Evolutionary conservation across 2,329 filamentous ascomycete species (phyloP).

Genomic region (Volutella citrinella): DNA sequence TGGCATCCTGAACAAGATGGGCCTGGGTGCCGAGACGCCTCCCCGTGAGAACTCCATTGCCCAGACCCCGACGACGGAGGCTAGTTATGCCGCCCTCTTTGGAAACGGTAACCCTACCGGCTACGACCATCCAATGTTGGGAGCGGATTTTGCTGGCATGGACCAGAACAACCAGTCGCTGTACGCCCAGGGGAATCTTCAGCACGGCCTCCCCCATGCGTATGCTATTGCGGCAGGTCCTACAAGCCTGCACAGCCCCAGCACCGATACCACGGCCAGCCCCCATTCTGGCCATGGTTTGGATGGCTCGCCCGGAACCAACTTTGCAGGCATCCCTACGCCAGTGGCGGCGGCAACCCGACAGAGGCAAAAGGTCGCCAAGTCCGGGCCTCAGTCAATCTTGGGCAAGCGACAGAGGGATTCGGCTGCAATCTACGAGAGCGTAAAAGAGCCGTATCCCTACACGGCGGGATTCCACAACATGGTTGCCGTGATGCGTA

Average conservation of each 20-base stretch:
- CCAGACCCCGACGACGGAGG: conserved; percentile 35
- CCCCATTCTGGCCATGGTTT: conserved; percentile 54
- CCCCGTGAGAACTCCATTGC: conserved; percentile 60
- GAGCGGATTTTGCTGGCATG: conserved; percentile 51
- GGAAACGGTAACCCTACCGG: conserved; percentile 48
- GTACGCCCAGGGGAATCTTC: conserved; percentile 56
- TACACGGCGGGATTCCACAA: conserved; percentile 90
- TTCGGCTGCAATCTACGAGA: conserved; percentile 82
- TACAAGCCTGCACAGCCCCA: conserved; percentile 61
- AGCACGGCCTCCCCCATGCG: conserved; percentile 62
- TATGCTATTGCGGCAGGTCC: conserved; percentile 63
- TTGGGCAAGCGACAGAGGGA: conserved; percentile 64
- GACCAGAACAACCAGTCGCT: conserved; percentile 45
- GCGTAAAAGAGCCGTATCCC: conserved; percentile 85
- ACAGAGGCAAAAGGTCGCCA: conserved; percentile 43
- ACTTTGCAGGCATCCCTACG: conserved; percentile 26
- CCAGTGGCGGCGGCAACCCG: conserved; percentile 27
- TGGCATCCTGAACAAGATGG: conserved; percentile 94
- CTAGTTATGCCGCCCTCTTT: conserved; percentile 46
- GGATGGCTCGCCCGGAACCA: conserved; percentile 48
- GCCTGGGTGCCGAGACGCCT: conserved; percentile 68
- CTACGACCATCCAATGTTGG: conserved; percentile 48
- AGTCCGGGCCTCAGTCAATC: conserved; percentile 43
- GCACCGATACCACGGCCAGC: conserved; percentile 61
- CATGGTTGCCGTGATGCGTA: conserved; percentile 75